Conservation (phyloP, 805 yeast species). For the Metschnikowia rubicola region DNA sequence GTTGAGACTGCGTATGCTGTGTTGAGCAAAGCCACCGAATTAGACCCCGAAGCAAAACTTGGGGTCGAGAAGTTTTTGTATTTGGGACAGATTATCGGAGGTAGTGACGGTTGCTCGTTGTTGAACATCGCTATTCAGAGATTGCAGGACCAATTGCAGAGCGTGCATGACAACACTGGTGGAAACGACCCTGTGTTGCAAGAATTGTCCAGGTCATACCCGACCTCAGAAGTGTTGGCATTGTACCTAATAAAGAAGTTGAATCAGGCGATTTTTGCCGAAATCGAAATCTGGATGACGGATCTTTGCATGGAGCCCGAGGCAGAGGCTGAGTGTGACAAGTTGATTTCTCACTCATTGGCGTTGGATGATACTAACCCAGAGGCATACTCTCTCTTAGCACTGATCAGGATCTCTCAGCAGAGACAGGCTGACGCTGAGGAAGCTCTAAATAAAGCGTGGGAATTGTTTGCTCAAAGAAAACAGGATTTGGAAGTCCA, state of each 20-base stretch:
- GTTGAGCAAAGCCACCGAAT: conserved; percentile 55
- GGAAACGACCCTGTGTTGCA: conserved; percentile 23
- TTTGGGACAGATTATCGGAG: conserved; percentile 89
- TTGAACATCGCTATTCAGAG: conserved; percentile 61
- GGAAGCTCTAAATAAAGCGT: conserved; percentile 61
- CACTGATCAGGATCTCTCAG: conserved; percentile 88
- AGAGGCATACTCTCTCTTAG: conserved; percentile 77
- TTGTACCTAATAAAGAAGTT: conserved; percentile 51
- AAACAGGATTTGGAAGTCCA: conserved; percentile 47
- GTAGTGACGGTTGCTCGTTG: conserved; percentile 62
- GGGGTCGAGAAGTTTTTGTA: conserved; percentile 86
- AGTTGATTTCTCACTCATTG: conserved; percentile 61
- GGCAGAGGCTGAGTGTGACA: conserved; percentile 81
- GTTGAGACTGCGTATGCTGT: conserved; percentile 73
- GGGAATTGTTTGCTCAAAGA: conserved; percentile 61
- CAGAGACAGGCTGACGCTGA: conserved; percentile 70
- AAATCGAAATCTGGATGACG: conserved; percentile 96
- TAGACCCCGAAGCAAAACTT: conserved; percentile 61
- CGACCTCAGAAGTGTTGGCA: conserved; percentile 21
- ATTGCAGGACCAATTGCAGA: conserved; percentile 36
- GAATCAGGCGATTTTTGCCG: conserved; percentile 74
- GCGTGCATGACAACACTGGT: conserved; percentile 25
- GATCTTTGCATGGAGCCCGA: conserved; percentile 91
- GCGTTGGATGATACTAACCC: conserved; percentile 60
- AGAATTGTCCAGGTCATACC: conserved; percentile 25